Conservation (phyloP, 2,329 filamentous ascomycete species). For the Fusarium bulbicola region DNA sequence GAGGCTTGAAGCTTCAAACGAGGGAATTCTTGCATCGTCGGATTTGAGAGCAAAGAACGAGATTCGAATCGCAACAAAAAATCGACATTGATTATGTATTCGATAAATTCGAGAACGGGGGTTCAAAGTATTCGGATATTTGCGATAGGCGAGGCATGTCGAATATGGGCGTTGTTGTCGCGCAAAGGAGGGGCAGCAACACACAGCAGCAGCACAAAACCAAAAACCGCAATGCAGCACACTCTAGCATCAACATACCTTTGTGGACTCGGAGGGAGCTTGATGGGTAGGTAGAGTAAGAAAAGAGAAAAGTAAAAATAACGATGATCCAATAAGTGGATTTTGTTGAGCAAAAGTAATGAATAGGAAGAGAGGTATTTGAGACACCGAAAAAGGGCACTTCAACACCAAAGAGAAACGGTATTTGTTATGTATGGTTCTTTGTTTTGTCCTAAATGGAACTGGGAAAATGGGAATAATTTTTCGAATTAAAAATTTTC, state of each 20-base stretch:
- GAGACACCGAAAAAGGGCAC: slow-evolving; percentile 11
- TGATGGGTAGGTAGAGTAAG: slow-evolving; percentile 28
- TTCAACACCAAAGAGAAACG: slow-evolving; percentile 17
- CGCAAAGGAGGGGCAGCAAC: slow-evolving; percentile 35
- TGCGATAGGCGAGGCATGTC: slow-evolving; percentile 24
- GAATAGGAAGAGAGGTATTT: background rate
- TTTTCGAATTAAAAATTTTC: slow-evolving; percentile 39
- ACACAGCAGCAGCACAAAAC: slow-evolving; percentile 12
- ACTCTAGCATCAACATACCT: slow-evolving; percentile 26
- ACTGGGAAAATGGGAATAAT: slow-evolving; percentile 24
- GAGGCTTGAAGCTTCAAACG: slow-evolving; percentile 16
- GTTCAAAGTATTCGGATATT: slow-evolving; percentile 2
- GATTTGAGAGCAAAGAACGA: background rate
- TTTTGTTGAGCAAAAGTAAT: slow-evolving; percentile 6
- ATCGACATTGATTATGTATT: background rate
- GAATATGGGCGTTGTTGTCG: slow-evolving; percentile 18
- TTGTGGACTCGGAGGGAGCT: slow-evolving; percentile 31
- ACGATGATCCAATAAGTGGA: slow-evolving; percentile 24
- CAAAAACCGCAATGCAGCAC: slow-evolving; percentile 29
- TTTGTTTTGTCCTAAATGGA: slow-evolving; percentile 22
- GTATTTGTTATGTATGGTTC: slow-evolving; percentile 24
- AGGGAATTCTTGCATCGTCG: slow-evolving; percentile 28
- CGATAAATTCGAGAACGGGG: slow-evolving; percentile 5
- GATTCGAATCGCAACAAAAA: background rate
- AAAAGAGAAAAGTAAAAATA: slow-evolving; percentile 8